These are phyloP conservation scores for Eragrostis nindensis DNA, from an alignment of 176 grass and related monocot species.

Conservation along the genomic window DNA sequence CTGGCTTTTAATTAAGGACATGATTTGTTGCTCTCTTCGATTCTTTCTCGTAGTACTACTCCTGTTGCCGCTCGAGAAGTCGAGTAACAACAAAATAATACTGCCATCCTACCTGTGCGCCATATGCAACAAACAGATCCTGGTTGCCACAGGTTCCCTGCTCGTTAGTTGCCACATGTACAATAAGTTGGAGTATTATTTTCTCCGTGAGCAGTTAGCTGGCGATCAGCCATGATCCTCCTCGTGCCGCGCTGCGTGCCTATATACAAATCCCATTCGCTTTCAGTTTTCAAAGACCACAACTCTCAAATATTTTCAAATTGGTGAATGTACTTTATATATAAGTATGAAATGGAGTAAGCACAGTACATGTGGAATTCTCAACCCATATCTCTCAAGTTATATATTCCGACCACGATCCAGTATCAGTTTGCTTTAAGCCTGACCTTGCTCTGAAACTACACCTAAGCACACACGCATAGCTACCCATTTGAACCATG, in stretches of 20 bases:
- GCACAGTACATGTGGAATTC: too few species aligned
- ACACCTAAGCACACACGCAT: too few species aligned
- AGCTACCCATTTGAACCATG: background rate
- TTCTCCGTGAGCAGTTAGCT: background rate
- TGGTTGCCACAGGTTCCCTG: background rate
- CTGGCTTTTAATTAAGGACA: background rate
- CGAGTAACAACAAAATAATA: background rate
- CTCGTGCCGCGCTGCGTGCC: constrained; percentile 8
- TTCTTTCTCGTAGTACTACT: too few species aligned
- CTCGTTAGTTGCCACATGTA: background rate
- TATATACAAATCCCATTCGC: background rate
- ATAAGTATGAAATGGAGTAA: too few species aligned
- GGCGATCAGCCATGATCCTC: constrained; percentile 20
- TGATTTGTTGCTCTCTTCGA: background rate
- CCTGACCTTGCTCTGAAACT: too few species aligned
- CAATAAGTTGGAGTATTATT: background rate
- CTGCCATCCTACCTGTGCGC: background rate
- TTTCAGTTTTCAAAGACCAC: constrained; percentile 9
- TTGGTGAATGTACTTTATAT: background rate
- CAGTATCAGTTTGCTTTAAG: background rate
- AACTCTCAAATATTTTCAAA: background rate
- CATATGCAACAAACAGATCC: background rate
- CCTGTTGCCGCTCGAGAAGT: background rate
- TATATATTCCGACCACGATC: background rate
- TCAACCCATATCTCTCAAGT: background rate